These are phyloP conservation scores for Starmerella tilneyi DNA, from an alignment of 805 yeast species.

Conservation along the genomic window DNA sequence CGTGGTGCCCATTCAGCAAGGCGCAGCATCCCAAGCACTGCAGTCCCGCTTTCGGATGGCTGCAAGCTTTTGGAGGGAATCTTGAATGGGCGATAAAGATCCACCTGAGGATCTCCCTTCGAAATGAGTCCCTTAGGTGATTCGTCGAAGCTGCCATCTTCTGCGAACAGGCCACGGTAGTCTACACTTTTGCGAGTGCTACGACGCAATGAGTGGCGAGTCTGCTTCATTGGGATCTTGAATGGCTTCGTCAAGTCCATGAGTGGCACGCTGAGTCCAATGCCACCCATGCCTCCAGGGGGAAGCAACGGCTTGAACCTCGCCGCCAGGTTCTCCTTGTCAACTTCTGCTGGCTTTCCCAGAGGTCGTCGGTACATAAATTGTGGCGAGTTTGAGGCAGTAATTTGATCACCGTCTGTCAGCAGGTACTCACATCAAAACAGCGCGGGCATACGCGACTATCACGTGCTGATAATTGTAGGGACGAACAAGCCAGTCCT, in stretches of 20 bases:
- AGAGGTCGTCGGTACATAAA: constrained; percentile 6
- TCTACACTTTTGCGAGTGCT: constrained; percentile 13
- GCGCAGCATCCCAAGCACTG: constrained; percentile 74
- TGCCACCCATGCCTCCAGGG: constrained; percentile 1
- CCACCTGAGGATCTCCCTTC: constrained; percentile 2
- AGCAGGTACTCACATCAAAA: constrained; percentile 5
- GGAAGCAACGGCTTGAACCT: neutral
- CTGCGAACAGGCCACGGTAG: constrained; percentile 8
- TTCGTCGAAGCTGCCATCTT: constrained; percentile 7
- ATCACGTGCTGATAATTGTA: too few species aligned
- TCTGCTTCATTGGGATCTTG: constrained; percentile 18
- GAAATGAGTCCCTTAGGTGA: neutral
- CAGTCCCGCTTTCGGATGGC: constrained; percentile 37
- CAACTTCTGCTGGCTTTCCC: neutral
- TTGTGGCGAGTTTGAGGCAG: neutral
- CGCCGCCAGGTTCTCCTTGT: constrained; percentile 4
- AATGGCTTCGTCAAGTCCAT: constrained; percentile 17
- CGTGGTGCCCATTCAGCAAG: constrained; percentile 62
- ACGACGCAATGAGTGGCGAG: constrained; percentile 10
- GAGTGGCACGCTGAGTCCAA: constrained; percentile 6
- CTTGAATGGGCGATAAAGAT: constrained; percentile 16
- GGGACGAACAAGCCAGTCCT: too few species aligned
- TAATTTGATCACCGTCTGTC: neutral
- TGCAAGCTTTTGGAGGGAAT: constrained; percentile 17
- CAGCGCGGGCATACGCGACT: too few species aligned